phyloP scores from a whole-genome alignment of 345 rosid genomes.

The Pseudoturritis turrita region DNA sequence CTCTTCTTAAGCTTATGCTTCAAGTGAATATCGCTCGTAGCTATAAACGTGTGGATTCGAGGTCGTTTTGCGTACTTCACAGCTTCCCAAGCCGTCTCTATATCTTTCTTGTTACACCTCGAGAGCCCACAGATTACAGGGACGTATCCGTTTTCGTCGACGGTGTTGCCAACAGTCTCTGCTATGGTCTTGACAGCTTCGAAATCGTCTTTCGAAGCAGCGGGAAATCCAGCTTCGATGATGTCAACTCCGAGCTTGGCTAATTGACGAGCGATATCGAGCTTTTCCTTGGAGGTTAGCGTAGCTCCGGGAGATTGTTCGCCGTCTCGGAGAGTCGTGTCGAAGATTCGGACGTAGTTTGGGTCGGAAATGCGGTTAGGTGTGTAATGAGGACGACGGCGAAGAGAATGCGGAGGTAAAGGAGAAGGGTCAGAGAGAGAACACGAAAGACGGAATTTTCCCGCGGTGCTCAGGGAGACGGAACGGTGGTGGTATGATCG shows the following conservation, averaged over 20 bases:
- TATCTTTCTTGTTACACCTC: conserved; percentile 78
- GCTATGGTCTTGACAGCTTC: conserved; percentile 80
- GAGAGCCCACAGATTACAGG: conserved; percentile 95
- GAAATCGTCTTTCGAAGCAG: conserved; percentile 85
- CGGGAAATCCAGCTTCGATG: conserved; percentile 92
- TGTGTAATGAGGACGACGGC: conserved; percentile 57
- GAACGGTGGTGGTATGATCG: background rate
- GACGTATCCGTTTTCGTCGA: conserved; percentile 60
- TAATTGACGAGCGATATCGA: conserved; percentile 83
- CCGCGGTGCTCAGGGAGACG: background rate
- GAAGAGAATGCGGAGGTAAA: conserved; percentile 1
- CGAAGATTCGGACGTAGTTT: conserved; percentile 74
- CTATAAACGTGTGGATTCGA: conserved; percentile 82
- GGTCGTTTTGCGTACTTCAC: conserved; percentile 77
- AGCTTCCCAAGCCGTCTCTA: conserved; percentile 82
- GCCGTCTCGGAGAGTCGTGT: conserved; percentile 98
- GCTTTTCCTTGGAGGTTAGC: conserved; percentile 80
- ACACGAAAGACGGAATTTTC: conserved; percentile 18
- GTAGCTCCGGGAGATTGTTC: conserved; percentile 99
- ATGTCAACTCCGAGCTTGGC: conserved; percentile 85
- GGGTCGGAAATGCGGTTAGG: conserved; percentile 73
- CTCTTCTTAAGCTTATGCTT: conserved; percentile 73
- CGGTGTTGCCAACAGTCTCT: conserved; percentile 61
- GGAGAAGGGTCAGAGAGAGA: conserved; percentile 32
- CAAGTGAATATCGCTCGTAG: conserved; percentile 84